Evolutionary conservation across 2,329 filamentous ascomycete genomes (phyloP), one percentile per base, ranked within the genome.

Genomic region (Xylaria sp.): DNA sequence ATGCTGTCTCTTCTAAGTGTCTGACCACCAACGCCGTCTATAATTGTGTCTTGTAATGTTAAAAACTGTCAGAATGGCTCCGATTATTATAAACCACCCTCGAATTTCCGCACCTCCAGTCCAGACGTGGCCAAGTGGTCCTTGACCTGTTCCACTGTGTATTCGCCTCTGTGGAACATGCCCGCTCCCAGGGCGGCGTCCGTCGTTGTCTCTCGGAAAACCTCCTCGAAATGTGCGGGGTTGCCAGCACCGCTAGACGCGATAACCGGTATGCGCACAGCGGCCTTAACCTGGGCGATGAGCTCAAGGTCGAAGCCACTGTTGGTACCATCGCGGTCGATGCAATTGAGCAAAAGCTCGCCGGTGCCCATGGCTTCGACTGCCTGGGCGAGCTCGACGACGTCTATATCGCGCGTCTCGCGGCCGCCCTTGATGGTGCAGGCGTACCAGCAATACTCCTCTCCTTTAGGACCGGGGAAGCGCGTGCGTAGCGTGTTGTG

Each of bases 161-260:
- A 99, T 83, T 99, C 95, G 43, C 91, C 93, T 57, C 96, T 85
- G 82, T 99, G 96, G 81, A 99, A 99, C 91, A 99, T 99, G 61
- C 96, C 96, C 9, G 96, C 96, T 3, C 96, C 96, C 68, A 99
- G 83, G 32, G 96, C 96, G 58, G 96, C 96, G 84, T 99, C 96
- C 3, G 95, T 95, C 18, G 85, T 85, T 9, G 96, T 98, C 81
- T 92, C 84, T 65, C 87, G 84, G 80, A 99, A 99, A 1, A 98
- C 96, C 78, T 98, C 92, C 60, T 89, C 86, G 78, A 99, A 99
- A 81, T 99, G 96, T 0, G 78, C 87, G 1, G 96, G 95, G 73
- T 91, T 90, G 1, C 96, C 96, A 1, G 96, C 96, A 46, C 96
- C 96, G 78, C 93, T 97, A 32, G 92, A 96, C 15, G 96, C 94